Percentiles rank a stretch among this genome's conserved stretches.
Conservation (phyloP, 2,329 filamentous ascomycete genomes). For the Periconia digitata region DNA sequence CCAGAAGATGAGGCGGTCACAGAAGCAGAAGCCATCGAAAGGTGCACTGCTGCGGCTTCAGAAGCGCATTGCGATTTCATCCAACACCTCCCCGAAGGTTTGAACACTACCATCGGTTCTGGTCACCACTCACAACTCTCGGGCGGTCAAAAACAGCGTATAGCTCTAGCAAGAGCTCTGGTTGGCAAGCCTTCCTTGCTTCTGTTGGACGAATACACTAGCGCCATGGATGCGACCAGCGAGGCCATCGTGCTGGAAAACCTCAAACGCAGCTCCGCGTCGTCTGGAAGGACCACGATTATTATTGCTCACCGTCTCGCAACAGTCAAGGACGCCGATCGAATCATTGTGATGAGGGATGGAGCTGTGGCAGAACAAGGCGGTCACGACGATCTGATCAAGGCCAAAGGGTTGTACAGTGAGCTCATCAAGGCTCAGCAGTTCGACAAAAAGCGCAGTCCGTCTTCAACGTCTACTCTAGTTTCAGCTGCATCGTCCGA, state of each 20-base stretch:
- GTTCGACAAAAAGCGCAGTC: constrained; percentile 31
- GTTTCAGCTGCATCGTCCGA: constrained; percentile 15
- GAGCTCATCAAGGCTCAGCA: constrained; percentile 38
- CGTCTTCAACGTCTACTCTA: constrained; percentile 25
- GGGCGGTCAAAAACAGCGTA: constrained; percentile 43
- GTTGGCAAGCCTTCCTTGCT: constrained; percentile 36
- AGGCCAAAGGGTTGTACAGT: constrained; percentile 31
- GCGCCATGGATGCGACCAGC: constrained; percentile 36
- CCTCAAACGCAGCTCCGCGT: constrained; percentile 29
- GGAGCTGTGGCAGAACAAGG: constrained; percentile 35
- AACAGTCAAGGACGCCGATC: constrained; percentile 41
- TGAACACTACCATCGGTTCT: constrained; percentile 36
- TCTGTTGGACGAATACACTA: constrained; percentile 42
- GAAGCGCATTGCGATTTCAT: constrained; percentile 56
- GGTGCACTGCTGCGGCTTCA: constrained; percentile 52
- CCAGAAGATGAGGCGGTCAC: constrained; percentile 18
- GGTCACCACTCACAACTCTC: constrained; percentile 38
- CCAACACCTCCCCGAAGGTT: constrained; percentile 36
- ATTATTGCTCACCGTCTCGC: constrained; percentile 41
- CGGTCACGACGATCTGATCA: constrained; percentile 31
- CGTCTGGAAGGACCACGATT: constrained; percentile 35
- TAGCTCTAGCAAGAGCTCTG: constrained; percentile 39
- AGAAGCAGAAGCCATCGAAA: constrained; percentile 45
- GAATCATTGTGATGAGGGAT: constrained; percentile 41
- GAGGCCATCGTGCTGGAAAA: constrained; percentile 38